Evolutionary conservation across 345 rosid genomes (phyloP), one percentile per base, ranked within the genome.

Genomic region (Eucalyptus sp.): DNA sequence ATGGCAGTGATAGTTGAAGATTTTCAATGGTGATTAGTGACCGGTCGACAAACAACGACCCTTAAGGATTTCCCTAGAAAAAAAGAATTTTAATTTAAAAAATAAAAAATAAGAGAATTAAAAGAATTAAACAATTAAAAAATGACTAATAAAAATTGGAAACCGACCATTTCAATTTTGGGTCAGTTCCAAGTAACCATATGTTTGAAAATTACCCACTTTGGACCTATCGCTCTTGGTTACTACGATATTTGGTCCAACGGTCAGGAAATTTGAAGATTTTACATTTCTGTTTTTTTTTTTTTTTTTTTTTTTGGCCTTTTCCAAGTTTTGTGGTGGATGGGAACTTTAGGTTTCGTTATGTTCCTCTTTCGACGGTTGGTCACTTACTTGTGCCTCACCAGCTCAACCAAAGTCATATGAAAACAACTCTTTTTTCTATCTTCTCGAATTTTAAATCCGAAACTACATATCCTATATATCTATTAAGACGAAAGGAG

Each of bases 1-100:
- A 3, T 52, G 25, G 58, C 0, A 52, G 0, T 2, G 10, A 52
- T 5, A 3, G 0, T 52, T 20, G 58, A 52, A 1, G 58, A 2
- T 52, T 8, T 52, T 8, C 2, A 8, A 7, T 20, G 10, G 58
- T 20, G 25, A 52, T 52, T 52, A 20, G 25, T 10, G 20, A 8
- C 25, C 2, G 2, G 1, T 18, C 0, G 0, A 52, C 56, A 52
- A 52, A 52, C 58, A 8, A 52, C 1, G 5, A 3, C 58, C 1
- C 2, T 52, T 52, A 52, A 52, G 58, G 58, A 52, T 52, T 52
- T 52, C 10, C 10, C 10, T 52, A 8, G 18, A 51, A 52, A 16
- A 51, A 10, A n/a, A n/a, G n/a, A n/a, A n/a, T n/a, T n/a, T n/a
- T 52, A 17, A 52, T 52, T 52, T 16, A 51, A 51, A 50, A 51